Evolutionary conservation across 257 asterid species (phyloP).

Genomic region (Cruciata laevipes): DNA sequence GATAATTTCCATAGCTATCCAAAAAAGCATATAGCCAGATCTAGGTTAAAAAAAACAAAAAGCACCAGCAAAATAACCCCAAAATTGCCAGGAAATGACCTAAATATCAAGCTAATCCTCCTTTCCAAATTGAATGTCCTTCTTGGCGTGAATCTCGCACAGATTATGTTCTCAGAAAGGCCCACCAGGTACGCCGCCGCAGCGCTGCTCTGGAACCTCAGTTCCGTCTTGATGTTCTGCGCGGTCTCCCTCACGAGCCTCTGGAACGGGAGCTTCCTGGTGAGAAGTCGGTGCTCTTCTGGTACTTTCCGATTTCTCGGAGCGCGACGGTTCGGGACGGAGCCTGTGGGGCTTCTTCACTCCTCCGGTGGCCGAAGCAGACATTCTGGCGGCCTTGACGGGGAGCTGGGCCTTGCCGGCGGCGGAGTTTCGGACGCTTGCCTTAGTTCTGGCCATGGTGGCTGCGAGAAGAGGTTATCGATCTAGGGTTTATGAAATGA

Average conservation of each 20-base stretch:
- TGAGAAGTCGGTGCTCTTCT: background rate
- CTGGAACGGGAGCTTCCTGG: background rate
- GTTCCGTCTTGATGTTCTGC: background rate
- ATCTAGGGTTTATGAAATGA: background rate
- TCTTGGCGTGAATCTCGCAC: background rate
- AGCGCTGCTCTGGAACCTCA: background rate
- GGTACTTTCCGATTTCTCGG: background rate
- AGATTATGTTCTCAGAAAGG: background rate
- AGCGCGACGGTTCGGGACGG: background rate
- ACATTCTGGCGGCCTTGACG: background rate
- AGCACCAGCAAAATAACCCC: background rate
- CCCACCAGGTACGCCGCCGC: conserved; percentile 1
- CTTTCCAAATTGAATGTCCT: background rate
- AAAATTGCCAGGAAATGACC: background rate
- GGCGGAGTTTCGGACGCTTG: background rate
- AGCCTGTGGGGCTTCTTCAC: background rate
- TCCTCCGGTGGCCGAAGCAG: background rate
- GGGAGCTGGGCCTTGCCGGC: background rate
- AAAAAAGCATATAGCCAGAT: background rate
- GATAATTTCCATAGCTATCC: background rate
- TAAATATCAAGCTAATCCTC: background rate
- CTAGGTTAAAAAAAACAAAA: background rate
- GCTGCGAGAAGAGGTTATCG: background rate
- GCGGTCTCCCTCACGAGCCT: background rate
- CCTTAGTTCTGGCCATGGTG: background rate